phyloP scores from a whole-genome alignment of 2,329 filamentous ascomycete genomes.

The Coniochaeta sp. region DNA sequence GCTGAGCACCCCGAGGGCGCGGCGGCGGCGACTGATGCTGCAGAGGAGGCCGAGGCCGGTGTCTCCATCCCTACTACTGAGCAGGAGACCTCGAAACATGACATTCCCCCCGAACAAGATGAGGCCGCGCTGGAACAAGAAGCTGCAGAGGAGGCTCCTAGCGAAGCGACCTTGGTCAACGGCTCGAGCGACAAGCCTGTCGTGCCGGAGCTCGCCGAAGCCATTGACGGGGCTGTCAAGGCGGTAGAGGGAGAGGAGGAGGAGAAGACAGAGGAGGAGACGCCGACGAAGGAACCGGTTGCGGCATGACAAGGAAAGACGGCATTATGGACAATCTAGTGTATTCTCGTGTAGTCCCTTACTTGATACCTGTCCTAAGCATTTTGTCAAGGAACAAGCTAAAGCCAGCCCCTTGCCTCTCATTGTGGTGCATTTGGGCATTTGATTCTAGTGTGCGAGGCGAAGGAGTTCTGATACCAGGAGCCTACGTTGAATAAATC shows the following conservation, averaged over 20 bases:
- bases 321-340: not conserved
- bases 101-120: not conserved
- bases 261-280: not conserved
- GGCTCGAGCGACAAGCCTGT: not conserved
- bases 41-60: conserved; percentile 2
- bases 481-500: not conserved
- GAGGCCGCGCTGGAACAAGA: not conserved
- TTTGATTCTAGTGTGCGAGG: no score
- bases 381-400: not conserved
- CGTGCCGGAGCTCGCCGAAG: not conserved
- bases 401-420: not conserved
- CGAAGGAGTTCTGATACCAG: not conserved
- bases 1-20: not conserved
- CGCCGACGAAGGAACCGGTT: not conserved
- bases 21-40: conserved; percentile 2
- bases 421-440: not conserved
- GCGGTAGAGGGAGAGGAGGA: not conserved
- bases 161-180: not conserved
- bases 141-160: not conserved
- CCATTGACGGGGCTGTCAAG: not conserved
- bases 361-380: not conserved
- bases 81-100: not conserved
- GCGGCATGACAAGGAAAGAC: not conserved
- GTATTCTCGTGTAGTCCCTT: not conserved
- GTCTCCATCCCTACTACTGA: not conserved